Evolutionary conservation across 139 green algal species (phyloP), one percentile per base, ranked within the genome.

Genomic region (Chlorella sp.): DNA sequence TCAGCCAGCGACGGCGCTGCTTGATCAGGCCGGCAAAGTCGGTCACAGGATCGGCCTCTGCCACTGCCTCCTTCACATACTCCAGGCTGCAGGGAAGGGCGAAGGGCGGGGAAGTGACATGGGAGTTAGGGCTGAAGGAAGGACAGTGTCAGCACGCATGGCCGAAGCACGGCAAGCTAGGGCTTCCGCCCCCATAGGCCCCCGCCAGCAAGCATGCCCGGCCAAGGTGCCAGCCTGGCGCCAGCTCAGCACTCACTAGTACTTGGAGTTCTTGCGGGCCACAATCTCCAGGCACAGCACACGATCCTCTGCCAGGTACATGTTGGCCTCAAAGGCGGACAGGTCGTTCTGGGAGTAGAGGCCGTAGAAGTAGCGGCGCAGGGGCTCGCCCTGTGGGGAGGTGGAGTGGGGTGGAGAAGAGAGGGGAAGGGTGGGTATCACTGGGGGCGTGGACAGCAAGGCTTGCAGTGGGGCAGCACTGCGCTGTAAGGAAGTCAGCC

Each of bases 291-390:
- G 64, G 85, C 91, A 93, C 40, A 93, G 88, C 83, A 93, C 89
- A 77, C 91, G 82, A 92, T 93, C 91, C 83, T 93, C 91, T 28
- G 91, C 91, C 40, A 93, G 87, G 83, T 92, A 93, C 91, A 93
- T 93, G 84, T 93, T 93, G n/a, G 91, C 91, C 75, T 93, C 91
- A 85, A 93, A 93, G 60, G 91, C 91, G 18, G 81, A 88, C 60
- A 93, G 83, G 76, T 93, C 91, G 68, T 90, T 90, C 85, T 93
- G 91, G 81, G 91, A 93, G 83, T 93, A 93, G 76, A 93, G 91
- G 37, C 91, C 91, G 76, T 93, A 93, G 78, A 93, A 93, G 87
- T 93, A 93, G 81, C 91, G 88, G 42, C 91, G 83, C 64, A 93
- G 91, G 16, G 91, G 91, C 76, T 93, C 91, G 77, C 91, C 91